These are phyloP conservation scores for Gracilaria vermiculophylla DNA, from an alignment of 23 red algal species.

Conservation along the genomic window DNA sequence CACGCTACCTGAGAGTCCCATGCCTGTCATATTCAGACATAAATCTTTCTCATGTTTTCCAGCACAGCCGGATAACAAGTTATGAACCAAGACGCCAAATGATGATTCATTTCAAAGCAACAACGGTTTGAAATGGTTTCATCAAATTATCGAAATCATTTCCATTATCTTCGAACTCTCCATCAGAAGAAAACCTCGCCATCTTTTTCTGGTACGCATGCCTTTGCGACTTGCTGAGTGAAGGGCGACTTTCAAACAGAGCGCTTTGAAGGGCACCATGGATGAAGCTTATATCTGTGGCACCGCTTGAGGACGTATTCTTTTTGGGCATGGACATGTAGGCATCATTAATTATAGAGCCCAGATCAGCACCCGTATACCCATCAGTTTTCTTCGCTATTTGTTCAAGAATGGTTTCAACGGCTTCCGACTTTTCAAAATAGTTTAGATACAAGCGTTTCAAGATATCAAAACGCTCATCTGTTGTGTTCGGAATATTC, in stretches of 20 bases:
- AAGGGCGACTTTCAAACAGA: not conserved
- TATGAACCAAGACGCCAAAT: too few species aligned
- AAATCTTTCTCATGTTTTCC: too few species aligned
- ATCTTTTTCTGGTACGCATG: not conserved
- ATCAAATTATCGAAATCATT: not conserved
- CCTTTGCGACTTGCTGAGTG: not conserved
- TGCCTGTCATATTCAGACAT: too few species aligned
- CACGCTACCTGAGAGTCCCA: too few species aligned
- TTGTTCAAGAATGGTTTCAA: conserved; percentile 35
- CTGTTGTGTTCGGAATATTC: conserved; percentile 60
- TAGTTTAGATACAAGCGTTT: conserved; percentile 11
- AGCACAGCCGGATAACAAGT: too few species aligned
- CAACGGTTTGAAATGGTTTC: not conserved
- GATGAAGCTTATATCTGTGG: not conserved
- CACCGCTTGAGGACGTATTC: not conserved
- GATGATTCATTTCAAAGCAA: conserved; percentile 3
- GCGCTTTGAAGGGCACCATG: not conserved
- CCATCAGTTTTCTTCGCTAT: conserved; percentile 73
- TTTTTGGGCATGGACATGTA: not conserved
- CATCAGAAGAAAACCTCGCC: not conserved
- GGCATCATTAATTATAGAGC: conserved; percentile 52
- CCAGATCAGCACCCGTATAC: conserved; percentile 94
- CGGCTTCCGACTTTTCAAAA: conserved; percentile 19
- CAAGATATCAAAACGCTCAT: conserved; percentile 77
- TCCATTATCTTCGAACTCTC: not conserved